Evolutionary conservation across 2,329 filamentous ascomycete genomes (phyloP), one percentile per base, ranked within the genome.

Genomic region (Penicillium italicum): DNA sequence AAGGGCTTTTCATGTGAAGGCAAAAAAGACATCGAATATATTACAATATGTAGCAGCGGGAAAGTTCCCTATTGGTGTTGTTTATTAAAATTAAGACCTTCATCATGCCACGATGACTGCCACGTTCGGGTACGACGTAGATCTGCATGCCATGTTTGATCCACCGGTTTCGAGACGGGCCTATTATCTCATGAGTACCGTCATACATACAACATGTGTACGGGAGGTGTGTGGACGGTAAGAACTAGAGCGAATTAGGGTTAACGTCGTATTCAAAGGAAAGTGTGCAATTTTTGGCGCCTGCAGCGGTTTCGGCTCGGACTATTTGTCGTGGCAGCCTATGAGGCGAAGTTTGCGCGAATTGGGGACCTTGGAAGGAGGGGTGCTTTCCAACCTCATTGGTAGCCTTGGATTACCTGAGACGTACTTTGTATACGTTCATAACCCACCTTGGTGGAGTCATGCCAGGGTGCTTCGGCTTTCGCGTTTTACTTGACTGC

Each of bases 351-450:
- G 44, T 58, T 59, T 56, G 58, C 28, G 46, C 48, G 37, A 38
- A 41, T 56, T 61, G 62, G 40, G 62, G 61, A 65, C 62, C 61
- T 62, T 63, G 60, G 55, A 60, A 60, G 61, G 57, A 55, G 62
- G 61, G 61, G 51, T 26, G 56, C 45, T 40, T 6, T n/a, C 31
- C 31, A n/a, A 48, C 26, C 55, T 55, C 48, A 65, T 64, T 65
- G 62, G 62, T 47, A 62, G 61, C 26, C 28, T 14, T 34, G 24
- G 53, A 18, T 33, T 52, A 54, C 34, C 34, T 53, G 57, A 45
- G 24, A 40, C 59, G 52, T 45, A n/a, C n/a, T n/a, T n/a, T n/a
- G n/a, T n/a, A n/a, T n/a, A 58, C 53, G 18, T 48, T 44, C 20
- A 31, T 51, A 48, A 48, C 31, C 57, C 55, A 57, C 48, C n/a